These are phyloP conservation scores for Scutellaria baicalensis DNA, from an alignment of 257 asterid species.

Conservation along the genomic window DNA sequence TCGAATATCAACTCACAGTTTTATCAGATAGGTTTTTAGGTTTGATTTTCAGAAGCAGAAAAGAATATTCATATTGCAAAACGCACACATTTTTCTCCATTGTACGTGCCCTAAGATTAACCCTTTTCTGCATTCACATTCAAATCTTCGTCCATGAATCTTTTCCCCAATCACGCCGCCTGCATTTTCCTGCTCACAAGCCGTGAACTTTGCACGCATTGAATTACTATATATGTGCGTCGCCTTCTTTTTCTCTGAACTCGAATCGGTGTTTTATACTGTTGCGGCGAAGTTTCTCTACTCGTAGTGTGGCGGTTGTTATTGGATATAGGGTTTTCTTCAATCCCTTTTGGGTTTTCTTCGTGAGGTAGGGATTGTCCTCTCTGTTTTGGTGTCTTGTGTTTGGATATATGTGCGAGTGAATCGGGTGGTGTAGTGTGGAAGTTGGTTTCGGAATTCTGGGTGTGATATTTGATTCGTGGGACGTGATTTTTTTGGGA, in stretches of 20 bases:
- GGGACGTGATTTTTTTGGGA: conserved; percentile 4
- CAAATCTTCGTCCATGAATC: conserved; percentile 1
- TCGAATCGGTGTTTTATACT: background rate
- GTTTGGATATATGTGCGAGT: background rate
- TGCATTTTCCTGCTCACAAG: conserved; percentile 21
- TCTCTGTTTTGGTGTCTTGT: background rate
- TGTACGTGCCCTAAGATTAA: conserved; percentile 22
- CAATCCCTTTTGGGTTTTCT: conserved; percentile 20
- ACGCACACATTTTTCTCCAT: background rate
- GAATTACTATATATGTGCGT: background rate
- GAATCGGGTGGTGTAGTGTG: background rate
- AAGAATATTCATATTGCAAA: background rate
- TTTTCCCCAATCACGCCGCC: conserved; percentile 32
- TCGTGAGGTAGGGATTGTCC: conserved; percentile 16
- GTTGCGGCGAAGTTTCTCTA: background rate
- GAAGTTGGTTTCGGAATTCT: conserved; percentile 1
- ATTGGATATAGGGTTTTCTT: conserved; percentile 44
- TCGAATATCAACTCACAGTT: background rate
- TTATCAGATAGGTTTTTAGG: background rate
- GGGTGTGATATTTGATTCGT: background rate
- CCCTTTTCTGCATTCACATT: conserved; percentile 16
- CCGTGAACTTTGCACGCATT: conserved; percentile 11
- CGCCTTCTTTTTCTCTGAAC: background rate
- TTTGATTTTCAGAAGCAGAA: conserved; percentile 6
- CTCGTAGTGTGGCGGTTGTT: conserved; percentile 32